Conservation (phyloP, 345 rosid species). For the Salix dunnii region DNA sequence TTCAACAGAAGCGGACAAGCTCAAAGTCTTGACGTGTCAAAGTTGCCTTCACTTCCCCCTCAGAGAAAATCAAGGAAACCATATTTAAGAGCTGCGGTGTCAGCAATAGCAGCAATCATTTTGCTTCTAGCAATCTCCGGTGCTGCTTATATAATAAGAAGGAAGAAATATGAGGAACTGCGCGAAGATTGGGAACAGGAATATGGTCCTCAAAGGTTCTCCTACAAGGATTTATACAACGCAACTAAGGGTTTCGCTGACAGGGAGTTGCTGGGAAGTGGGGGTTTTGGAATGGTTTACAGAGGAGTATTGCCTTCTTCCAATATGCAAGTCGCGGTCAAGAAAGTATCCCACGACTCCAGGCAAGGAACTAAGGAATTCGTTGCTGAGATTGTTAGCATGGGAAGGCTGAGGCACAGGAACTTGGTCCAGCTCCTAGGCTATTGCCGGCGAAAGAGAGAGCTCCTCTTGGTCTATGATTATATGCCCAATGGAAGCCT, state of each 20-base stretch:
- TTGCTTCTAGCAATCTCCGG: neutral
- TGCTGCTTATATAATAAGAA: neutral
- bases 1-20: conserved; percentile 12
- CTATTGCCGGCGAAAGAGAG: neutral
- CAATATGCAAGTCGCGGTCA: neutral
- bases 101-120: neutral
- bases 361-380: conserved; percentile 3
- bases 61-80: neutral
- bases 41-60: conserved; percentile 1
- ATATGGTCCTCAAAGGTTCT: conserved; percentile 14
- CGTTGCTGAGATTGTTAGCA: conserved; percentile 5
- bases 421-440: conserved; percentile 1
- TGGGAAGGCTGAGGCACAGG: conserved; percentile 9
- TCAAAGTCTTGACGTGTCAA: neutral
- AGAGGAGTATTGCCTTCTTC: neutral
- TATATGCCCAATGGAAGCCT: conserved; percentile 6
- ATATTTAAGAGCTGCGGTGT: neutral
- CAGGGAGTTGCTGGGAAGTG: neutral
- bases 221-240: conserved; percentile 9
- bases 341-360: neutral
- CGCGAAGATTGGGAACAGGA: conserved; percentile 3
- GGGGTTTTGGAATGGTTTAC: conserved; percentile 11
- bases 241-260: conserved; percentile 3
- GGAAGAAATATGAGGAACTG: conserved; percentile 6
- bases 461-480: conserved; percentile 4